Evolutionary conservation across 2,329 filamentous ascomycete genomes (phyloP).

Genomic region (Aspergillus novofumigatus): DNA sequence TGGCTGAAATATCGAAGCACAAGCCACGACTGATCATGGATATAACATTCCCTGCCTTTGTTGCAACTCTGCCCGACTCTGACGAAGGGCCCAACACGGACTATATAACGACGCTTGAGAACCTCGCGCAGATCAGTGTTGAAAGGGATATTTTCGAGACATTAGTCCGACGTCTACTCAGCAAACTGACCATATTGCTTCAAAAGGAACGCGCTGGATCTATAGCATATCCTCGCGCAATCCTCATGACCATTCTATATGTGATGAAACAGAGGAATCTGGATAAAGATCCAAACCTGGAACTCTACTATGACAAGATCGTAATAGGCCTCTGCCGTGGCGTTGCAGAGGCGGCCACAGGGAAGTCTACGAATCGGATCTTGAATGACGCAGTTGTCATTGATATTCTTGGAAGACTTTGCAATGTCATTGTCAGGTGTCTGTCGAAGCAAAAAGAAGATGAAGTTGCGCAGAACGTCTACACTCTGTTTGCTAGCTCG

Average conservation of each 20-base stretch:
- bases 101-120: conserved; percentile 58
- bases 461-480: conserved; percentile 50
- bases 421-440: conserved; percentile 55
- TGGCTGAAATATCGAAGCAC: conserved; percentile 59
- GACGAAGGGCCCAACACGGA: conserved; percentile 43
- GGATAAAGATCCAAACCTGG: conserved; percentile 39
- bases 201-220: conserved; percentile 45
- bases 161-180: conserved; percentile 58
- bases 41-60: conserved; percentile 62
- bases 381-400: conserved; percentile 51
- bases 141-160: conserved; percentile 62
- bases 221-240: conserved; percentile 53
- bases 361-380: conserved; percentile 31
- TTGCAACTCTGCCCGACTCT: conserved; percentile 59
- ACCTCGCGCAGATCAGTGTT: conserved; percentile 59
- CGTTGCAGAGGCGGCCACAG: conserved; percentile 34
- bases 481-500: conserved; percentile 47
- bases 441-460: conserved; percentile 51
- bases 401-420: conserved; percentile 58
- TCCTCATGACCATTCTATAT: conserved; percentile 59
- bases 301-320: conserved; percentile 49
- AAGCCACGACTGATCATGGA: conserved; percentile 61
- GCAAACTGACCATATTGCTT: conserved; percentile 57
- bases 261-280: conserved; percentile 53
- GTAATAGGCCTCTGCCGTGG: conserved; percentile 42